phyloP scores from a whole-genome alignment of 2,329 filamentous ascomycete species.

The Hypoxylon sp. region DNA sequence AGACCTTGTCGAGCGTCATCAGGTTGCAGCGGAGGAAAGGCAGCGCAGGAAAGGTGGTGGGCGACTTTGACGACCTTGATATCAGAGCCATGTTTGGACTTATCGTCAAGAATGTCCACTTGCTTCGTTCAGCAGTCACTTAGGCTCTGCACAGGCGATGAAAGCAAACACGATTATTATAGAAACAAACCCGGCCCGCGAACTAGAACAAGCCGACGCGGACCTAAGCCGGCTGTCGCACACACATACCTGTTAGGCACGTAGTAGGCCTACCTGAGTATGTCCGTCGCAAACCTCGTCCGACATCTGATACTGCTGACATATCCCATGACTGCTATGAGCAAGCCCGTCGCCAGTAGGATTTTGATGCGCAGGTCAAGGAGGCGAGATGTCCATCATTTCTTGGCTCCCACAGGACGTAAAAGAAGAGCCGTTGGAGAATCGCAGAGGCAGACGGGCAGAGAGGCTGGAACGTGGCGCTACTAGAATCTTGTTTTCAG shows the following conservation, averaged over 20 bases:
- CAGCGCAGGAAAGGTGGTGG: neutral
- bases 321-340: neutral
- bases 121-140: neutral
- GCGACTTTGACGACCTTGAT: neutral
- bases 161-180: neutral
- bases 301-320: neutral
- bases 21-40: neutral
- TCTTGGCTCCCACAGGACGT: slow-evolving; percentile 23
- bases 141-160: too few species aligned
- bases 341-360: slow-evolving; percentile 1
- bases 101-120: too few species aligned
- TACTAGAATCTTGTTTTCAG: neutral
- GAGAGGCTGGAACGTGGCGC: neutral
- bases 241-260: neutral
- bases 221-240: neutral
- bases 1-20: neutral
- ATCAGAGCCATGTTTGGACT: neutral
- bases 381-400: slow-evolving; percentile 18
- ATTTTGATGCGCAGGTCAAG: slow-evolving; percentile 9
- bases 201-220: neutral
- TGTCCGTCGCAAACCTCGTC: neutral
- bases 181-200: neutral
- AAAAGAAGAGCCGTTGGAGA: slow-evolving; percentile 29
- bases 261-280: slow-evolving; percentile 2
- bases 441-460: too few species aligned